Evolutionary conservation across 2,329 filamentous ascomycete genomes (phyloP), one percentile per base, ranked within the genome.

Genomic region (Westerdykella sp.): DNA sequence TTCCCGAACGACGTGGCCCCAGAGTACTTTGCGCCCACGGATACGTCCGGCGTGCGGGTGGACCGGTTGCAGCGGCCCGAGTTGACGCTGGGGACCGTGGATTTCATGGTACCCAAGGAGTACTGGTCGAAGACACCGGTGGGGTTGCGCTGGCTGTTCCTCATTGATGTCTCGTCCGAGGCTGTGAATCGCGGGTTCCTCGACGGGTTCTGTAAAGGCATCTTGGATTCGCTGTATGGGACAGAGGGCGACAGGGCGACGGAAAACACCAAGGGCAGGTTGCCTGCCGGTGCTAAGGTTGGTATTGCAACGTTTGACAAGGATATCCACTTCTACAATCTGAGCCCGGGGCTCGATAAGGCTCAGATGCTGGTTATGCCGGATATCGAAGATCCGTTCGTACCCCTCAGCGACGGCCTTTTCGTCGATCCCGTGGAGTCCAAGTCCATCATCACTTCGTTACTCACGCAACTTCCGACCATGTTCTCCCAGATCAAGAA

Each of bases 331-430:
- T 98, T 97, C 66, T 98, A 97, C 74, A 97, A 97, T 60, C 81
- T 95, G 56, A 88, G 83, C 59, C 69, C 88, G 31, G 77, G 77
- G 34, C 73, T 96, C 34, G 84, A 93, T 43, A 83, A 89, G 69
- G 88, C 93, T 9, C 93, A 98, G 63, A 96, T 98, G 88, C 81
- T 98, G 74, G 90, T 98, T 40, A 95, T 98, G 87, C 87, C 93
- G 3, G 93, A 98, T 62, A 78, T 98, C 39, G 90, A 97, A 58
- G 93, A 98, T 54, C 93, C 93, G 0, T 98, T 98, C 64, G 82
- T 97, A 13, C 90, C 93, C 2, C 74, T 98, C 14, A 88, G 86
- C 50, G 86, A 95, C 45, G 90, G 91, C 13, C 75, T 98, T 9
- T 97, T 97, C 65, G 91, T 97, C 13, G 91, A 98, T 65, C 89